Base-by-base conservation (phyloP, 2,329 filamentous ascomycete species). In the Nemania sp. region DNA sequence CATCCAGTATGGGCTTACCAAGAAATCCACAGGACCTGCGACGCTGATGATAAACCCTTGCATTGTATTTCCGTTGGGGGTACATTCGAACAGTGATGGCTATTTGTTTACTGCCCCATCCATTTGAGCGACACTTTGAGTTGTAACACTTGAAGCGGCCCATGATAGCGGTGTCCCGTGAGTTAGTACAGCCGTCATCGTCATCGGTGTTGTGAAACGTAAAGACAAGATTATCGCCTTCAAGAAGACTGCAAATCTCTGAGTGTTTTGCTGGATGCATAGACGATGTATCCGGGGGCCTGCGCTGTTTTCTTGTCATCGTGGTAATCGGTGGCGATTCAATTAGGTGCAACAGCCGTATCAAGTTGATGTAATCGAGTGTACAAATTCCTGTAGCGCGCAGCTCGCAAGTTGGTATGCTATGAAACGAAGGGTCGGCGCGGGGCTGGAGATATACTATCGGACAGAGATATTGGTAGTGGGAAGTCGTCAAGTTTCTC, bases 11-110 rank as follows among this genome's bases (percentile, higher is more conserved):
- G 0, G 70, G 60, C 5, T 51, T 53, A 43, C 67, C 62, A 9
- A 72, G 54, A 2, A 18, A 17, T 2, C 64, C 54, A 53, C 70
- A 72, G 1, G 29, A 42, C 21, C 17, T 57, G 48, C 69, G 72
- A 12, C 63, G 68, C 39, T 72, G 70, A 9, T 67, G 66, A 32
- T 63, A 72, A 1, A 72, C 67, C 20, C 35, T 52, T 13, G 67
- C 70, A 37, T 71, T 69, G 54, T 72, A 72, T 15, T 56, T 50
- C 1, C 60, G 53, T 2, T 47, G 34, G 1, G 43, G 32, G 46
- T 68, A 71, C 40, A 64, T 58, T 11, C 66, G 60, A 37, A 57
- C 59, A 0, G 11, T 43, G 17, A 64, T 57, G 21, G 54, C 5
- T 18, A 65, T 57, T 21, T 25, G n/a, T 10, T 51, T 64, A 7